Evolutionary conservation across 1,139 yeast genomes (phyloP), one percentile per base, ranked within the genome.

Genomic region (Hyphopichia pseudoburtonii): DNA sequence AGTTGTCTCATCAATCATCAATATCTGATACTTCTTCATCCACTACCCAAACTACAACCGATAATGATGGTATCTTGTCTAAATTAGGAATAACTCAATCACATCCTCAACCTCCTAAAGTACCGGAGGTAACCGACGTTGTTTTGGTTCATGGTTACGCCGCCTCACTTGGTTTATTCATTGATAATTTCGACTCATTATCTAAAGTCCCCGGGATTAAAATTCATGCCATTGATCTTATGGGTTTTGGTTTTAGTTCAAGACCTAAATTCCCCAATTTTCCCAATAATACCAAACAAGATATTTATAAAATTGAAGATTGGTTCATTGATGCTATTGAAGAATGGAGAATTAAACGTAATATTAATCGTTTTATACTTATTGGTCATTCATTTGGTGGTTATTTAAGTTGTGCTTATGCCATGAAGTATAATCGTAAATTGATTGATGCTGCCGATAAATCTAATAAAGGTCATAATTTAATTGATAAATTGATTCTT

Each of bases 331-430:
- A 87, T 47, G 70, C 90, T 1, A 57, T 92, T n/a, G 97, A 92
- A 54, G 69, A 67, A 44, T 92, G 98, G 98, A 72, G 97, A 45
- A 55, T 56, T 28, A 66, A 64, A 22, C 71, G 85, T 31, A 67
- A 71, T 0, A 60, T 86, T 29, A 66, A 72, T 4, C 75, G 75
- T 44, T 82, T 92, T 50, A 80, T 86, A 21, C 60, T 92, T 17
- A 73, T 92, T 42, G 97, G 96, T 1, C 98, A 92, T 60, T 89
- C 97, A 0, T 79, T 89, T 51, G 98, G 98, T 15, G 97, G 96
- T 0, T 89, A 89, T 52, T 62, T 92, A 41, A 82, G 94, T 17
- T 76, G 85, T 43, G 80, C 86, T 9, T 92, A 92, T 57, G 82
- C 92, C 6, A 50, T 82, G 50, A 82, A 81, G 48, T 83, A 87